Evolutionary conservation across 164 flowering plant species (phyloP), one percentile per base, ranked within the genome.

Genomic region (Warburgia ugandensis): DNA sequence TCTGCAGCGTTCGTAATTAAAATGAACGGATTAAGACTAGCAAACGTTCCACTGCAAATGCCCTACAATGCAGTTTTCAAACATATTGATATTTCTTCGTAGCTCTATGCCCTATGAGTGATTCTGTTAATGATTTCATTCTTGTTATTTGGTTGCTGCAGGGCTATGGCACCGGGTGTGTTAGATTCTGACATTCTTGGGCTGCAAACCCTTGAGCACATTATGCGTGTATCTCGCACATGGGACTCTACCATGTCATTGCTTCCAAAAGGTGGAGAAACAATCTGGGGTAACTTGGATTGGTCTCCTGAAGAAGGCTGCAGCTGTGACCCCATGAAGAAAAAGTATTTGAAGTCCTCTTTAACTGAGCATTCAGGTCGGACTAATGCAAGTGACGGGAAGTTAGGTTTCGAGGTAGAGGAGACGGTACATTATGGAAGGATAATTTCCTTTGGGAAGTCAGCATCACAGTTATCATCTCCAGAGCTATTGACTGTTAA

Each of bases 241-340:
- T 91, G 96, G 96, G 97, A 91, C 71, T 76, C 97, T 44, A 91
- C 97, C 32, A 81, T 87, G 97, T 91, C 97, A 33, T 87, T 91
- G 97, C 67, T 91, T 54, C 97, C 95, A 20, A 87, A 72, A 70
- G 97, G 97, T 26, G 97, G 97, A 50, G 87, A 87, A 51, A 78
- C 81, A 13, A 83, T 91, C 27, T 91, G 97, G 97, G 97, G 97
- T 49, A 83, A 70, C 63, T 78, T 87, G 44, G 89, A 91, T 45
- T 84, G 96, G 97, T 75, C 97, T 20, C 99, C 99, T 5, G 99
- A 94, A 59, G 87, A 83, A 68, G 74, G 79, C 41, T 68, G 61
- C 57, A 37, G 32, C 31, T 72, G 77, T 32, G 48, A 36, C 56
- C 63, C 54, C 36, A 80, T 65, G 57, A 81, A 64, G 62, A 46